phyloP scores from a whole-genome alignment of 768 basidiomycete genomes.

The Pleurotus sapidus region DNA sequence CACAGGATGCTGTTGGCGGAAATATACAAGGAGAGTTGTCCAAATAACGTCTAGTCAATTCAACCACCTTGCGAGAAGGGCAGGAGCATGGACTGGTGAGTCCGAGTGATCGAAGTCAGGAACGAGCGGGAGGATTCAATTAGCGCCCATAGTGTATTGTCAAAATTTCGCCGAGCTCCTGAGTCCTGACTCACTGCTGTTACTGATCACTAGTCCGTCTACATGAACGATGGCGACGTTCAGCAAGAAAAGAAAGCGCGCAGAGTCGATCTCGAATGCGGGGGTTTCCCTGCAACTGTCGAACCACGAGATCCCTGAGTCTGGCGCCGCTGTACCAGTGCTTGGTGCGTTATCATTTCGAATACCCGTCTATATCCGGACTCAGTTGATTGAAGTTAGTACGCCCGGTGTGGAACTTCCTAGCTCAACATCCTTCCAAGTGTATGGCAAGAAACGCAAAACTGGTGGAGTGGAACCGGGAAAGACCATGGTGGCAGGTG shows the following conservation, averaged over 20 bases:
- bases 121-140: neutral
- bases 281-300: constrained; percentile 11
- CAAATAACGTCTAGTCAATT: no score
- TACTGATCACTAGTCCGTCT: no score
- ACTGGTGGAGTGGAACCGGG: constrained; percentile 12
- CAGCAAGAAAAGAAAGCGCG: constrained; percentile 43
- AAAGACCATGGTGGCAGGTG: constrained; percentile 60
- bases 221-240: constrained; percentile 17
- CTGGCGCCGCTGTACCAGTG: constrained; percentile 10
- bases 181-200: no score
- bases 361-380: neutral
- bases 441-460: constrained; percentile 50
- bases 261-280: constrained; percentile 8
- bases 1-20: no score
- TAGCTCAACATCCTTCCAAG: constrained; percentile 54
- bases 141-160: neutral
- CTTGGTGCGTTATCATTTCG: constrained; percentile 7
- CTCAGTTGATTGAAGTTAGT: constrained; percentile 35
- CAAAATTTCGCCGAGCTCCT: no score
- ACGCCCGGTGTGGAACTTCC: constrained; percentile 68
- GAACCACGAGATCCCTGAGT: neutral
- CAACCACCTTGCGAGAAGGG: no score
- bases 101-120: no score
- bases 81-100: no score
- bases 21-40: no score